These are phyloP conservation scores for Malania oleifera DNA, from an alignment of 164 flowering plant genomes.

Conservation along the genomic window DNA sequence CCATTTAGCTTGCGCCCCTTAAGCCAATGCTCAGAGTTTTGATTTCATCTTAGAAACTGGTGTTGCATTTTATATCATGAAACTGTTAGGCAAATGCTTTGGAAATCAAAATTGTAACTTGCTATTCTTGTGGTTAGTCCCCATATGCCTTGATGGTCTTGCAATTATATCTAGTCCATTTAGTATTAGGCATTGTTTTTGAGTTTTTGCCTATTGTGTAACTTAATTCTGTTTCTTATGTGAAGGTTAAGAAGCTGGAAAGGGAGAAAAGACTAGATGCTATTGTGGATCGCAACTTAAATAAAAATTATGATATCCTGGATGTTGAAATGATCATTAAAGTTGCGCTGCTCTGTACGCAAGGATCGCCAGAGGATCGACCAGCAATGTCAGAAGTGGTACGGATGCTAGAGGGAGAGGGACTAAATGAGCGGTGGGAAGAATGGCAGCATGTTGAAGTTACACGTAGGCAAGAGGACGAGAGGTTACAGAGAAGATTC, in stretches of 20 bases:
- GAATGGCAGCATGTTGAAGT: conserved; percentile 9
- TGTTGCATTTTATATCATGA: too few species aligned
- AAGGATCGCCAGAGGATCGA: conserved; percentile 2
- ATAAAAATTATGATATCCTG: background rate
- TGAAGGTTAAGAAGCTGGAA: conserved; percentile 6
- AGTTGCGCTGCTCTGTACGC: conserved; percentile 6
- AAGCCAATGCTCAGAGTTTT: too few species aligned
- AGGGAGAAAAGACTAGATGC: conserved; percentile 1
- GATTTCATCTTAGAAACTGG: too few species aligned
- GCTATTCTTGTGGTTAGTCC: too few species aligned
- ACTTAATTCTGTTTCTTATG: background rate
- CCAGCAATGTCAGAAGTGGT: conserved; percentile 8
- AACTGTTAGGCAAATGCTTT: too few species aligned
- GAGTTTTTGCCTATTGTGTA: background rate
- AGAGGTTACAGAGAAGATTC: background rate
- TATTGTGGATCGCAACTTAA: conserved; percentile 3
- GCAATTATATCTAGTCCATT: background rate
- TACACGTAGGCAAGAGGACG: conserved; percentile 3
- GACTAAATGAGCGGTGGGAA: conserved; percentile 6
- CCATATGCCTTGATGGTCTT: too few species aligned
- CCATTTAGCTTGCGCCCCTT: too few species aligned
- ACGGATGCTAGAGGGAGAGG: conserved; percentile 3
- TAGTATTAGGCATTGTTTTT: background rate
- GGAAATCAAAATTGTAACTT: too few species aligned
- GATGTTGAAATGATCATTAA: conserved; percentile 5